Conservation (phyloP, 306 rosid species). For the barrel medic (Medicago truncatula) region MtrunA17r5.0-ANR NC_053042.1:92501-93000, state of each 20-base stretch:
- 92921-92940: conserved; percentile 63
- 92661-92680: too few relatives aligned
- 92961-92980: conserved; percentile 59
- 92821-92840: not conserved
- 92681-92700: conserved; percentile 9
- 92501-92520: too few relatives aligned
- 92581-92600: too few relatives aligned
- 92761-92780: not conserved
- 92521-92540: too few relatives aligned
- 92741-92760: not conserved
- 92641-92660: too few relatives aligned
- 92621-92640: too few relatives aligned
- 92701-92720: not conserved
- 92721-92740: not conserved
- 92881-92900: conserved; percentile 45
- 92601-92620: too few relatives aligned
- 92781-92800: not conserved
- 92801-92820: not conserved
- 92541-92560: too few relatives aligned
- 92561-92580: too few relatives aligned
- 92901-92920: conserved; percentile 7
- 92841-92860: not conserved
- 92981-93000: conserved; percentile 44
- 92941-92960: conserved; percentile 52
- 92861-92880: conserved; percentile 14